Evolutionary conservation across 2,329 filamentous ascomycete species (phyloP).

Genomic region (Balansia obtecta): DNA sequence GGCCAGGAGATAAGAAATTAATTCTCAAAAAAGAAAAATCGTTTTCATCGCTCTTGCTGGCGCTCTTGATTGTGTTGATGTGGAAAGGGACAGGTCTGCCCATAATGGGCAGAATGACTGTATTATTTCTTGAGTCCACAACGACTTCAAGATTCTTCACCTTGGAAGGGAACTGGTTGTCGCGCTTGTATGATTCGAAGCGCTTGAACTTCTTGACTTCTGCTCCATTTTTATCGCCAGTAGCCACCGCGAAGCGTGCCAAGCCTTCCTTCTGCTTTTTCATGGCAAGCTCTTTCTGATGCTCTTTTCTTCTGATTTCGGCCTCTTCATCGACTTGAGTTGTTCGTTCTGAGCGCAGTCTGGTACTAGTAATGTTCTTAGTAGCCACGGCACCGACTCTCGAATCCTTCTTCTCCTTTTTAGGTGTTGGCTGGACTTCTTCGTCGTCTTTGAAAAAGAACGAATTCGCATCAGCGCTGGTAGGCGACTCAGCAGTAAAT

Average conservation of each 20-base stretch:
- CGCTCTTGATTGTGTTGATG: constrained; percentile 96
- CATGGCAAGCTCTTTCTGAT: constrained; percentile 75
- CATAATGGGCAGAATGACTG: constrained; percentile 92
- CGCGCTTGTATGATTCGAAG: constrained; percentile 97
- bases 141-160: constrained; percentile 81
- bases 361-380: constrained; percentile 90
- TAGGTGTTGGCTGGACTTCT: constrained; percentile 72
- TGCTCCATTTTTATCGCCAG: constrained; percentile 73
- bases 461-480: constrained; percentile 84
- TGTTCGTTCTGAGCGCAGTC: constrained; percentile 81
- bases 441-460: constrained; percentile 99
- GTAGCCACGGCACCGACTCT: constrained; percentile 79
- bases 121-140: constrained; percentile 81
- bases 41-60: constrained; percentile 91
- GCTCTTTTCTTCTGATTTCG: constrained; percentile 74
- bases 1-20: constrained; percentile 93
- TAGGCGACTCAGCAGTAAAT: constrained; percentile 87
- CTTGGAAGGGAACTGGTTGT: constrained; percentile 78
- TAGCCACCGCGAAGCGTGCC: constrained; percentile 74
- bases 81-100: constrained; percentile 95
- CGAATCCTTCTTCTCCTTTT: constrained; percentile 77
- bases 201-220: constrained; percentile 97
- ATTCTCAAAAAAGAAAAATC: constrained; percentile 90
- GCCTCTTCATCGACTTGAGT: constrained; percentile 81
- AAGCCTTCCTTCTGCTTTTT: constrained; percentile 89